These are phyloP conservation scores for Ambispora gerdemannii DNA, from an alignment of 192 early-diverging fungal species.

Conservation along the genomic window DNA sequence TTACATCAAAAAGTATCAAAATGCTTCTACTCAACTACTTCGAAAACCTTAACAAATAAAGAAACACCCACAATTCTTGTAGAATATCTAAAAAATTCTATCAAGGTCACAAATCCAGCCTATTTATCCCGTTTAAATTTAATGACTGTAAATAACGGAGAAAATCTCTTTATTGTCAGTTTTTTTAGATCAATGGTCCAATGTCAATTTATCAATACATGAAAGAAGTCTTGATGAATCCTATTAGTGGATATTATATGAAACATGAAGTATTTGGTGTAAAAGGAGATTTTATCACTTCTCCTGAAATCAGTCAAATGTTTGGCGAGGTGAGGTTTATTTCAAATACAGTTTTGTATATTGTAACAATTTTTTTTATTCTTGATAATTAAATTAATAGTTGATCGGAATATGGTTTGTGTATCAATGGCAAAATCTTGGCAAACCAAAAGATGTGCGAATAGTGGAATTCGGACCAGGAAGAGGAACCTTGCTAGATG, in stretches of 20 bases:
- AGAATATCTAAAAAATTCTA: not conserved
- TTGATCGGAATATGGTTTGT: constrained; percentile 87
- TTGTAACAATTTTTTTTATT: constrained; percentile 3
- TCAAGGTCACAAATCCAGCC: not conserved
- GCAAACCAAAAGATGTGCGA: constrained; percentile 53
- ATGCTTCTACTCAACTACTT: no score
- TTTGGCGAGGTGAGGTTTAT: constrained; percentile 79
- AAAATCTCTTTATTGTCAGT: no score
- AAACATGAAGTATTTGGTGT: constrained; percentile 84
- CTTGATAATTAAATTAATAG: constrained; percentile 29
- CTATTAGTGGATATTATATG: constrained; percentile 92
- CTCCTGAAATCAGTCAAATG: constrained; percentile 96
- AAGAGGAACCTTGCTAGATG: constrained; percentile 89
- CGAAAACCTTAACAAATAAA: not conserved
- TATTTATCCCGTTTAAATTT: no score
- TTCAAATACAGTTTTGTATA: constrained; percentile 22
- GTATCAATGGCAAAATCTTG: constrained; percentile 73
- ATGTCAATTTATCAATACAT: constrained; percentile 86
- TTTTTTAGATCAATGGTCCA: constrained; percentile 58
- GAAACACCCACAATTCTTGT: not conserved
- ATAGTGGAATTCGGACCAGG: constrained; percentile 89
- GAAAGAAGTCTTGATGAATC: constrained; percentile 81
- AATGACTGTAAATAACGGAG: no score
- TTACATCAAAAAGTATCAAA: no score
- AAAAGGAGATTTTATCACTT: constrained; percentile 92